A percentile compares a stretch with the other conserved stretches of the same genome.
Conservation (phyloP, 139 green algal species). For the Ettlia oleoabundans region DNA sequence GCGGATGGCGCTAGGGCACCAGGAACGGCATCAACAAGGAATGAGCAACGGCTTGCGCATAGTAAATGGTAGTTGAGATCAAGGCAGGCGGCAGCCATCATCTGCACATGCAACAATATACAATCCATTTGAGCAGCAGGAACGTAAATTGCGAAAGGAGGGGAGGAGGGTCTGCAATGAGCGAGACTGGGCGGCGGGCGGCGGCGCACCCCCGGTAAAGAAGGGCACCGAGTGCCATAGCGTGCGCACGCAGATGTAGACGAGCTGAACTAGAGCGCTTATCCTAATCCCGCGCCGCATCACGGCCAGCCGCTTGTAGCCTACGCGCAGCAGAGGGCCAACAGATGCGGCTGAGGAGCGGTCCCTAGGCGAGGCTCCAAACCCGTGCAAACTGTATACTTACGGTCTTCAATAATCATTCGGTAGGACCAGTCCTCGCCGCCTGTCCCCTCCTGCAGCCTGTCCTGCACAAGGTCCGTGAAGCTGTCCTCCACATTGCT, state of each 20-base stretch:
- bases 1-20: no score
- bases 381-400: no score
- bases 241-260: slow-evolving; percentile 15
- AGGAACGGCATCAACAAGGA: no score
- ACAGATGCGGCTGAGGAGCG: no score
- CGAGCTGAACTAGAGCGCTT: neutral
- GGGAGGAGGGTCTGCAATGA: no score
- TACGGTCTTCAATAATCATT: slow-evolving; percentile 38
- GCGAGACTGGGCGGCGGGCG: neutral
- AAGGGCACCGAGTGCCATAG: slow-evolving; percentile 24
- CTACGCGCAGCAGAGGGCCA: neutral
- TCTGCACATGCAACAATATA: no score
- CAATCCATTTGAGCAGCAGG: no score
- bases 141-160: neutral
- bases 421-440: slow-evolving; percentile 20
- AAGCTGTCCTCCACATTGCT: no score
- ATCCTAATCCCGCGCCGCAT: slow-evolving; percentile 14
- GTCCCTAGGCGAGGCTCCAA: no score
- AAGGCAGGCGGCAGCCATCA: no score
- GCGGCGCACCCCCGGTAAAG: slow-evolving; percentile 8
- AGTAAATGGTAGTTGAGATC: neutral
- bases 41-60: no score
- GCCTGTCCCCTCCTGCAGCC: neutral
- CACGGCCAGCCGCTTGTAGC: slow-evolving; percentile 33
- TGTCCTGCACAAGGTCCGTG: no score